Conservation (phyloP, 2,329 filamentous ascomycete genomes). For the Hypoxylon sp. region DNA sequence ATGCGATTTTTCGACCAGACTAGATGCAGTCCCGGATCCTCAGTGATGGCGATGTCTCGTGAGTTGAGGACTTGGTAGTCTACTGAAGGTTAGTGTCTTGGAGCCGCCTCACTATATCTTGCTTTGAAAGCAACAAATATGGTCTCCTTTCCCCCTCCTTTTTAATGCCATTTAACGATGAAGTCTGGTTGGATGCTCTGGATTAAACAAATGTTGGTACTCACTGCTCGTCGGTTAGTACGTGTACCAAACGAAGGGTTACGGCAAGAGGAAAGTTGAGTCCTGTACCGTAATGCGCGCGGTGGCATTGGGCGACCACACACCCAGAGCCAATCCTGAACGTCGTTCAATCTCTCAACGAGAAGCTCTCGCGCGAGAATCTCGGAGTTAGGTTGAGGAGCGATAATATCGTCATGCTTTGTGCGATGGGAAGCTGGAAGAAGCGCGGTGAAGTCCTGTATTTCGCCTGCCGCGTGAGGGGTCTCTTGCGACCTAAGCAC, state of each 20-base stretch:
- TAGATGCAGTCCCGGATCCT: constrained; percentile 57
- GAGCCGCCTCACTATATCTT: not conserved
- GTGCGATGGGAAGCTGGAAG: constrained; percentile 52
- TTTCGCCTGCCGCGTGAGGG: not conserved
- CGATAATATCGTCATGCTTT: constrained; percentile 48
- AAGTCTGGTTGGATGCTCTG: not conserved
- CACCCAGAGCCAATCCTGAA: constrained; percentile 52
- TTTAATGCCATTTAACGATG: not conserved
- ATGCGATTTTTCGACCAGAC: constrained; percentile 57
- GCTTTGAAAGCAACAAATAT: not conserved
- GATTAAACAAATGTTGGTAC: not conserved
- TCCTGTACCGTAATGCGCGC: constrained; percentile 51
- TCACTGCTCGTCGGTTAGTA: constrained; percentile 24
- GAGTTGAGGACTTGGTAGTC: constrained; percentile 54
- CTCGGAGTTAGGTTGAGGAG: constrained; percentile 39
- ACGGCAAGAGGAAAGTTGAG: not conserved
- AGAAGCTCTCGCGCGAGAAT: constrained; percentile 52
- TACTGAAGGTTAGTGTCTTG: constrained; percentile 22
- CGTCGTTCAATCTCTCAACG: constrained; percentile 50
- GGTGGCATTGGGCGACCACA: constrained; percentile 55
- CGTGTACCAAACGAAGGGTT: not conserved
- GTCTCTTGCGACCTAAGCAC: constrained; percentile 24
- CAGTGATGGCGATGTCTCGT: constrained; percentile 55
- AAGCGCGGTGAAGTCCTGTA: constrained; percentile 36
- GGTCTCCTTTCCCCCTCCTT: not conserved